These are phyloP conservation scores for Cordia subcordata DNA, from an alignment of 257 asterid genomes.

Conservation along the genomic window DNA sequence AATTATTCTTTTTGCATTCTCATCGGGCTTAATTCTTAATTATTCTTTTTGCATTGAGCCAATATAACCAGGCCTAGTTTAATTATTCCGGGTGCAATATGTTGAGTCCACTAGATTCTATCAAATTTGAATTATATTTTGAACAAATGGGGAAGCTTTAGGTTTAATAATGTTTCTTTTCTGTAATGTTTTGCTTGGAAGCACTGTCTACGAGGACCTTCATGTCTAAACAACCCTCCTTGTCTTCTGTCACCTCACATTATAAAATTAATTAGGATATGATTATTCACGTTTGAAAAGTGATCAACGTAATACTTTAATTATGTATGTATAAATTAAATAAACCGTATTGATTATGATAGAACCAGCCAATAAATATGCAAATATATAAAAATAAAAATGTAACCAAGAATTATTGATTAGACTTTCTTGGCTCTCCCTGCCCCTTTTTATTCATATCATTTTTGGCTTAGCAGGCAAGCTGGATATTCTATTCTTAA, in stretches of 20 bases:
- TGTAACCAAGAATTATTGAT: neutral
- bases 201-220: conserved; percentile 10
- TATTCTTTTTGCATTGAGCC: no score
- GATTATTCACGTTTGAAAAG: neutral
- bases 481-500: neutral
- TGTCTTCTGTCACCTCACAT: neutral
- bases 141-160: neutral
- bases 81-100: no score
- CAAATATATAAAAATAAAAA: no score
- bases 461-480: conserved; percentile 3
- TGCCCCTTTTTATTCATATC: neutral
- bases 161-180: conserved; percentile 3
- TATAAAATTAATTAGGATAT: neutral
- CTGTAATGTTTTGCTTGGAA: conserved; percentile 8
- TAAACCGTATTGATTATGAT: neutral
- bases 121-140: no score
- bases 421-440: neutral
- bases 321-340: no score
- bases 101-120: no score
- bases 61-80: no score
- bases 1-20: no score
- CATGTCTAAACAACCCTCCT: neutral
- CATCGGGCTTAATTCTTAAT: no score
- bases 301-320: neutral
- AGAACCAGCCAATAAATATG: neutral